Evolutionary conservation across 768 basidiomycete genomes (phyloP).

Genomic region (Suillus spraguei): DNA sequence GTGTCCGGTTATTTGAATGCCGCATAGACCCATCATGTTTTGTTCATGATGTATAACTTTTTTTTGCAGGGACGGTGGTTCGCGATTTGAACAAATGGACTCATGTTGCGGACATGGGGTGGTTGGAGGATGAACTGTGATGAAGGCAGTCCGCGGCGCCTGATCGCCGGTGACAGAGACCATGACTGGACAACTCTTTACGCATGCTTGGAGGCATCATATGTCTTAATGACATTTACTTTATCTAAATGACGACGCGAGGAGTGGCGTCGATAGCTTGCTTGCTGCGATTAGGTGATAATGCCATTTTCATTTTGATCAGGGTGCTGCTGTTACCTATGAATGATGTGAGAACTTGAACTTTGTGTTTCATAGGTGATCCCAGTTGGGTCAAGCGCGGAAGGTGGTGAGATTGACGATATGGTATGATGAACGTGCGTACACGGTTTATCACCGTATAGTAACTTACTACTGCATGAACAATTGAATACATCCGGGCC

Average conservation of each 20-base stretch:
- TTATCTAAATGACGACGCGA: conserved; percentile 11
- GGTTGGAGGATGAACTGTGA: conserved; percentile 7
- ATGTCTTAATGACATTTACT: conserved; percentile 8
- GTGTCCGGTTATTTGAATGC: conserved; percentile 6
- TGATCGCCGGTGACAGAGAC: not conserved
- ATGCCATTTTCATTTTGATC: not conserved
- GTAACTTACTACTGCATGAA: not conserved
- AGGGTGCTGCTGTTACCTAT: conserved; percentile 4
- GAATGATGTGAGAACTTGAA: conserved; percentile 5
- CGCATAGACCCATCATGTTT: not conserved
- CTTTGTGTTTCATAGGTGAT: conserved; percentile 9
- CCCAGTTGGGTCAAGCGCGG: no score
- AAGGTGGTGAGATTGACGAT: conserved; percentile 2
- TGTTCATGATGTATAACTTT: not conserved
- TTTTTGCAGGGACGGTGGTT: conserved; percentile 2
- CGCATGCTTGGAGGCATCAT: conserved; percentile 9
- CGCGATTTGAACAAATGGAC: not conserved
- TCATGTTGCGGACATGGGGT: conserved; percentile 9
- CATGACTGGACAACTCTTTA: conserved; percentile 5
- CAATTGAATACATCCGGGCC: conserved; percentile 6
- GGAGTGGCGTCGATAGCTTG: conserved; percentile 8
- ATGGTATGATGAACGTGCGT: conserved; percentile 1
- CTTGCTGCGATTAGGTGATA: conserved; percentile 8
- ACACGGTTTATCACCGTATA: conserved; percentile 7
- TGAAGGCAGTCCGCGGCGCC: not conserved